These are phyloP conservation scores for Leccinum aurantiacum DNA, from an alignment of 768 basidiomycete species.

Conservation along the genomic window DNA sequence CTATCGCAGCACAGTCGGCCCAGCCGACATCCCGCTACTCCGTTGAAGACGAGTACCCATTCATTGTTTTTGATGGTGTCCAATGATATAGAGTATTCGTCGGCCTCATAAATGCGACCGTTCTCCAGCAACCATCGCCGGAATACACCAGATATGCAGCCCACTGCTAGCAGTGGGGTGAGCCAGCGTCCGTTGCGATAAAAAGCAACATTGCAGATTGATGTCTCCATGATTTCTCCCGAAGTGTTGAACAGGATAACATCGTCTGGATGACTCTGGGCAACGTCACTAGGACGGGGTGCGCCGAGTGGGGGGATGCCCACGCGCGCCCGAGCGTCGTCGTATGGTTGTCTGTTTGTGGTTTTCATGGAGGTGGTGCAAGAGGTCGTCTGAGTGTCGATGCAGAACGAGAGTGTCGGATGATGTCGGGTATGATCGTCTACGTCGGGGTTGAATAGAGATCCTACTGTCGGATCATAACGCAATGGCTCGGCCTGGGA, in stretches of 20 bases:
- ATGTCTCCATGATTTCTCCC: slow-evolving; percentile 58
- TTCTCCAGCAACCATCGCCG: slow-evolving; percentile 69
- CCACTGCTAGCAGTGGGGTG: slow-evolving; percentile 58
- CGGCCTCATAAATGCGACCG: slow-evolving; percentile 53
- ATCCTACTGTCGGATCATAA: slow-evolving; percentile 41
- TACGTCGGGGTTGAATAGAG: slow-evolving; percentile 36
- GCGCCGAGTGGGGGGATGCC: slow-evolving; percentile 38
- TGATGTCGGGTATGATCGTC: slow-evolving; percentile 29
- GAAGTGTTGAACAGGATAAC: slow-evolving; percentile 62
- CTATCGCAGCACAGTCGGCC: slow-evolving; percentile 34
- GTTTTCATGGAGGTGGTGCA: slow-evolving; percentile 66
- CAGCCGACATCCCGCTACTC: slow-evolving; percentile 65
- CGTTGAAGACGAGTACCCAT: slow-evolving; percentile 69
- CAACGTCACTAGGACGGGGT: not conserved
- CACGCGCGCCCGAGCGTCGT: slow-evolving; percentile 59
- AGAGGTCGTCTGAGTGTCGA: slow-evolving; percentile 57
- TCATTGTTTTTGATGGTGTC: slow-evolving; percentile 53
- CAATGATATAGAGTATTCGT: slow-evolving; percentile 41
- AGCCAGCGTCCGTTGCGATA: slow-evolving; percentile 58
- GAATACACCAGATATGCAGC: slow-evolving; percentile 72
- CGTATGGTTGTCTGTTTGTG: slow-evolving; percentile 58
- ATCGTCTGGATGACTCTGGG: slow-evolving; percentile 40
- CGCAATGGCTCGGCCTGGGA: slow-evolving; percentile 33
- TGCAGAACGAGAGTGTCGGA: slow-evolving; percentile 44
- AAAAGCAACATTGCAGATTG: slow-evolving; percentile 72